Conservation (phyloP, 306 rosid genomes). For the Alnus rubra region DNA sequence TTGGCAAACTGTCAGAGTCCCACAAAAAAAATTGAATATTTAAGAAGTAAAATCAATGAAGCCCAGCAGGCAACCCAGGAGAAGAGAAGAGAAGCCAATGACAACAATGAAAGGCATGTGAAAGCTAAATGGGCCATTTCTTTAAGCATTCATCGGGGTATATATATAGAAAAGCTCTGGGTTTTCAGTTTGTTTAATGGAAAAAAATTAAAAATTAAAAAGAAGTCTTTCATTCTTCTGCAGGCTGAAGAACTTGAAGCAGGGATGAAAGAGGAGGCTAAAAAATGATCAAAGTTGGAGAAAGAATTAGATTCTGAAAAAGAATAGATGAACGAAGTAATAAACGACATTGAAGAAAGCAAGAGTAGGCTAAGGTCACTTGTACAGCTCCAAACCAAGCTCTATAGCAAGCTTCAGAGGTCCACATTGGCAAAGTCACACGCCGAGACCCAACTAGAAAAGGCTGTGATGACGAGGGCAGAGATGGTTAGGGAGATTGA, state of each 20-base stretch:
- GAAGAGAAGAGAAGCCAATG: constrained; percentile 58
- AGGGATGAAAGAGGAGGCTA: constrained; percentile 42
- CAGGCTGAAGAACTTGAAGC: constrained; percentile 60
- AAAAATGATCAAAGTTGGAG: constrained; percentile 31
- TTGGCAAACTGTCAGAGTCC: constrained; percentile 37
- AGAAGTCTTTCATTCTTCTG: background rate
- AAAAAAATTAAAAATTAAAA: background rate
- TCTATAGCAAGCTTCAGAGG: constrained; percentile 50
- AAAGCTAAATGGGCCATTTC: constrained; percentile 77
- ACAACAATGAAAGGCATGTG: constrained; percentile 38
- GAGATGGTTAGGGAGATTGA: constrained; percentile 55
- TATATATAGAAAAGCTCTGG: background rate
- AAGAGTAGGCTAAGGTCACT: constrained; percentile 49
- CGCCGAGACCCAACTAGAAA: constrained; percentile 46
- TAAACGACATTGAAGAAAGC: constrained; percentile 48
- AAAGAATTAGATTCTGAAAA: constrained; percentile 43
- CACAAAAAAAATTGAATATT: constrained; percentile 42
- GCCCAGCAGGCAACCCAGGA: constrained; percentile 39
- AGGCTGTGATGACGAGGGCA: constrained; percentile 32
- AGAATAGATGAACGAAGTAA: constrained; percentile 40
- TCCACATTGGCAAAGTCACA: constrained; percentile 36
- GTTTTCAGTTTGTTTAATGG: background rate
- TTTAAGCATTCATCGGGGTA: constrained; percentile 61
- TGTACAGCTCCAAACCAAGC: constrained; percentile 46
- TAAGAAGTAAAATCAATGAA: constrained; percentile 46